A percentile compares a stretch with the other conserved stretches of the same genome.
Evolutionary conservation across 164 flowering plant species (phyloP).

Genomic region (Vitis rotundifolia): DNA sequence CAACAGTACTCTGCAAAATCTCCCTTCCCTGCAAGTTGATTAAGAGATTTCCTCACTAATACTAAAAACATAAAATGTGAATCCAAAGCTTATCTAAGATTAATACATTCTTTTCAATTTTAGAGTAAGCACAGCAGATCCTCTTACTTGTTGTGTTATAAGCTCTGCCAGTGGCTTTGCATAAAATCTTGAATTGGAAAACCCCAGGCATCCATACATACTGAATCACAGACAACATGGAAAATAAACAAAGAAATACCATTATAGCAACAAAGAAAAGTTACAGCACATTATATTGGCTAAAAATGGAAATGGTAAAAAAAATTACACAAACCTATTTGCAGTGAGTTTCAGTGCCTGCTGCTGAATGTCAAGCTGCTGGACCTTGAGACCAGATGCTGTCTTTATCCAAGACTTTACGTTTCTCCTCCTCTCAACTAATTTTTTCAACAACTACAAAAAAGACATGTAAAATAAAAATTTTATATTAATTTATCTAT

Average conservation of each 20-base stretch:
- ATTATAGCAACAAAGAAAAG: neutral
- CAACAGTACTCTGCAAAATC: conserved; percentile 93
- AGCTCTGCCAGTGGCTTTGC: conserved; percentile 99
- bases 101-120: neutral
- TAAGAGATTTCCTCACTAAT: neutral
- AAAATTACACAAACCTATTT: conserved; percentile 59
- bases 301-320: neutral
- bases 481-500: neutral
- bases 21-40: conserved; percentile 82
- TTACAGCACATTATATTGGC: neutral
- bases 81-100: too few relatives aligned
- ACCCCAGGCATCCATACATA: conserved; percentile 99
- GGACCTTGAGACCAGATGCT: conserved; percentile 71
- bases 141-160: conserved; percentile 79
- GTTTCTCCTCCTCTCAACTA: conserved; percentile 78
- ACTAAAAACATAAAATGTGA: neutral
- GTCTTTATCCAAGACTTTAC: conserved; percentile 62
- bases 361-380: conserved; percentile 92
- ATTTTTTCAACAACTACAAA: conserved; percentile 65
- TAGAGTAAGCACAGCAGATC: neutral
- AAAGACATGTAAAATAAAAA: neutral
- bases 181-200: conserved; percentile 97
- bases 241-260: conserved; percentile 4
- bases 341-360: conserved; percentile 99
- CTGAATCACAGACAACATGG: conserved; percentile 39